These are phyloP conservation scores for Tuber magnatum DNA, from an alignment of 495 filamentous ascomycete species.

Conservation along the genomic window DNA sequence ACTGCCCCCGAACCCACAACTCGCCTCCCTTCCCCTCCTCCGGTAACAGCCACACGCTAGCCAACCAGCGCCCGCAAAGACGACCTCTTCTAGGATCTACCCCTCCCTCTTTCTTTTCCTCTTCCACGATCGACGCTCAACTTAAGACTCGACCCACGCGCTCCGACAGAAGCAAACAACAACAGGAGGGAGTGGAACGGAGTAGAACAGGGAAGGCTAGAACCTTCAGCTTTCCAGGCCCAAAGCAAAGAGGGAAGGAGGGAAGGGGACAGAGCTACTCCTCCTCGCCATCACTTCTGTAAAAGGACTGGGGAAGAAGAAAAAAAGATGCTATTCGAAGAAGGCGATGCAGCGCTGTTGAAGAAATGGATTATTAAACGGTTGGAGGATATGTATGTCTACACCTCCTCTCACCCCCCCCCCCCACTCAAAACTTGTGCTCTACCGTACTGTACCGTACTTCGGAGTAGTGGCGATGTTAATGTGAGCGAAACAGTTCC, in stretches of 20 bases:
- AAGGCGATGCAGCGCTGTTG: slow-evolving; percentile 63
- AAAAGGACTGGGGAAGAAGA: background rate
- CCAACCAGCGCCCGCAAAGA: background rate
- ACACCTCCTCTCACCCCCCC: background rate
- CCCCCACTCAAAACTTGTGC: background rate
- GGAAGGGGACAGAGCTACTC: background rate
- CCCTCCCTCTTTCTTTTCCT: background rate
- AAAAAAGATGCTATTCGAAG: slow-evolving; percentile 64
- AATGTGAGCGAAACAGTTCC: slow-evolving; percentile 52
- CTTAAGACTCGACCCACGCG: background rate
- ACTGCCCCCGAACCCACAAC: background rate
- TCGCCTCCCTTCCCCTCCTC: background rate
- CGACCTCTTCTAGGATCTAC: background rate
- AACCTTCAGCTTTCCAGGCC: background rate
- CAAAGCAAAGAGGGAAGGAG: background rate
- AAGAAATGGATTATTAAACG: slow-evolving; percentile 87
- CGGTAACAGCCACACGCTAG: background rate
- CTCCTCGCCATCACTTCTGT: background rate
- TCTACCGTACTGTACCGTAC: background rate
- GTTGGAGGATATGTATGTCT: slow-evolving; percentile 77
- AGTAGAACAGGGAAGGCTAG: background rate
- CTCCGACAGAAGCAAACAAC: background rate
- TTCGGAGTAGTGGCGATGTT: background rate
- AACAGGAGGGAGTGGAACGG: background rate
- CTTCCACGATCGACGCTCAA: background rate